Evolutionary conservation across 2,329 filamentous ascomycete species (phyloP).

Genomic region (Aspergillus sp.): DNA sequence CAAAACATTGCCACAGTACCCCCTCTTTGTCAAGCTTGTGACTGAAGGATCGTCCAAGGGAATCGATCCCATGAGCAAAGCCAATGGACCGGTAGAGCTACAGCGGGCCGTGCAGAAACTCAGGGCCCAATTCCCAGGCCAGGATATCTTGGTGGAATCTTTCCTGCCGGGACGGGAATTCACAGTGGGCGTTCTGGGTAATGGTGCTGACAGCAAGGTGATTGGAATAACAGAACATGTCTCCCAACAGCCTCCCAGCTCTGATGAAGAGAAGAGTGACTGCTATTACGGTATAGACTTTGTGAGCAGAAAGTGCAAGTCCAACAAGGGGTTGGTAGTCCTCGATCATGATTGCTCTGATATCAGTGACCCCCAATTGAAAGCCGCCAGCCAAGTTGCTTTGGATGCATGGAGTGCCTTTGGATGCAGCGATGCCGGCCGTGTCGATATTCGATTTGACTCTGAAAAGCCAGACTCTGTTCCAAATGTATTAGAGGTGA

Average conservation of each 20-base stretch:
- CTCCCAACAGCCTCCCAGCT: slow-evolving; percentile 2
- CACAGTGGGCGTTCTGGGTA: slow-evolving; percentile 18
- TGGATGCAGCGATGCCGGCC: slow-evolving; percentile 10
- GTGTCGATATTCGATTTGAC: slow-evolving; percentile 12
- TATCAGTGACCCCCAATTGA: slow-evolving; percentile 5
- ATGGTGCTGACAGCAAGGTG: slow-evolving; percentile 9
- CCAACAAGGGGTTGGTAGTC: not conserved
- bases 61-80: slow-evolving; percentile 9
- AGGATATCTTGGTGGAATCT: slow-evolving; percentile 14
- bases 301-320: slow-evolving; percentile 1
- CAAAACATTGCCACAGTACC: slow-evolving; percentile 7
- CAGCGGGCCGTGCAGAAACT: slow-evolving; percentile 7
- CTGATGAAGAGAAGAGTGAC: not conserved
- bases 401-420: slow-evolving; percentile 8
- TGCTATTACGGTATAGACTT: not conserved
- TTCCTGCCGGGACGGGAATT: slow-evolving; percentile 19
- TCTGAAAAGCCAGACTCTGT: not conserved
- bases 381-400: slow-evolving; percentile 5
- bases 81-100: slow-evolving; percentile 6
- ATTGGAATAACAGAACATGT: slow-evolving; percentile 11
- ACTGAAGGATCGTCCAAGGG: slow-evolving; percentile 15
- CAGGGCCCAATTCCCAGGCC: slow-evolving; percentile 6
- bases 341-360: slow-evolving; percentile 1
- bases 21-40: slow-evolving; percentile 15
- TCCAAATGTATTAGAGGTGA: slow-evolving; percentile 10